Evolutionary conservation across 176 grass and related monocot species (phyloP).

Genomic region (Aegilops speltoides): DNA sequence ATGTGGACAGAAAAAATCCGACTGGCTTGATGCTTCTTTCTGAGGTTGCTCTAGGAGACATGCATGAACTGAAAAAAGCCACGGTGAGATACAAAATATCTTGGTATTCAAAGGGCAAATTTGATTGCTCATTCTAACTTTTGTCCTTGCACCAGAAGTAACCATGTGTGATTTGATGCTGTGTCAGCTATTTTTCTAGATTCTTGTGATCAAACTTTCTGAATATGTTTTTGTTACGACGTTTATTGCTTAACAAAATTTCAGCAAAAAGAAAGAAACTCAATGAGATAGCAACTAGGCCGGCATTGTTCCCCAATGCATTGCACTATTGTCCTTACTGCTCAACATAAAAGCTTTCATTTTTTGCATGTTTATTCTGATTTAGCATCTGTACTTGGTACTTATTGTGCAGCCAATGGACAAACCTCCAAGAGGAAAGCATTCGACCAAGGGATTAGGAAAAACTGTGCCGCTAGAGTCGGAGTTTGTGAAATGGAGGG

Average conservation of each 20-base stretch:
- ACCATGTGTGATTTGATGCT: neutral
- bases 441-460: constrained; percentile 90
- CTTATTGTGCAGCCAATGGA: constrained; percentile 64
- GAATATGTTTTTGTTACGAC: neutral
- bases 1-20: constrained; percentile 72
- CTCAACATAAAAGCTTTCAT: neutral
- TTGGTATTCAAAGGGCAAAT: neutral
- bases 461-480: constrained; percentile 80
- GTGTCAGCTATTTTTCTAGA: constrained; percentile 8
- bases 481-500: constrained; percentile 80
- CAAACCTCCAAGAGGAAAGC: constrained; percentile 88
- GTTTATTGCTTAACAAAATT: neutral
- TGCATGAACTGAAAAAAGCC: constrained; percentile 84
- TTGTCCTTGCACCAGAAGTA: neutral
- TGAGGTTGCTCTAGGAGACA: constrained; percentile 95
- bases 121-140: neutral
- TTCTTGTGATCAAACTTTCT: neutral
- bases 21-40: constrained; percentile 94
- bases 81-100: constrained; percentile 50
- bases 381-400: neutral
- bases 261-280: neutral
- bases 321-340: neutral
- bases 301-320: neutral
- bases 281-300: neutral
- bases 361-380: neutral